Base-by-base conservation (phyloP, 2,329 filamentous ascomycete species). In the Pseudogymnoascus sp. region DNA sequence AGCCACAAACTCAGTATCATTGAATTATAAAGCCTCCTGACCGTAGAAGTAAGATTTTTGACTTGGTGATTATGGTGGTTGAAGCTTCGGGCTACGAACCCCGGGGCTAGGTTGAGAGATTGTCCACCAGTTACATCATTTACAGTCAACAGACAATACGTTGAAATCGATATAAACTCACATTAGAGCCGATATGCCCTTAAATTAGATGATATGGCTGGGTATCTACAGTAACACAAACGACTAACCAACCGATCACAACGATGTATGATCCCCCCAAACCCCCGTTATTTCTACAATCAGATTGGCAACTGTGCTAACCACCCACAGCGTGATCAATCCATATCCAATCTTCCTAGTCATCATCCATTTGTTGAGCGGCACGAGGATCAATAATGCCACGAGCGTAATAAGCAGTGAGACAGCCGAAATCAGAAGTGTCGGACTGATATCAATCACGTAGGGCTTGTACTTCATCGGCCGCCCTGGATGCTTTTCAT, bases 301-400 rank as follows among this genome's bases (percentile, higher is more conserved):
- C 2, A 99, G 83, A 75, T 97, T 99, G 21, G 87, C 79, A 35
- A 90, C 71, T 0, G 93, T 97, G 71, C 90, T 93, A 25, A 91
- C 74, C 11, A 77, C 80, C 95, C 95, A 99, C 16, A 97, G 75
- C 8, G 78, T 81, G 69, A 99, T 89, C 69, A 97, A 74, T 0
- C 85, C 85, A 81, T 86, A 90, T 12, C 95, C 95, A 68, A 99
- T 91, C 74, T 81, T 87, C 61, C 87, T 83, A 72, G 86, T 92
- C 84, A 97, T 88, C 41, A 88, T 79, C 93, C 93, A 97, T 66
- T 86, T 85, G 75, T 95, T 96, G 78, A 88, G 72, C 4, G 95
- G 95, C 61, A 99, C 91, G 1, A 87, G 81, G 28, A 96, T 81
- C 65, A 99, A 78, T 67, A 99, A 76, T 2, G 88, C 86, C 3